Conservation (phyloP, 2,329 filamentous ascomycete genomes). For the Xylariaceae sp. region DNA sequence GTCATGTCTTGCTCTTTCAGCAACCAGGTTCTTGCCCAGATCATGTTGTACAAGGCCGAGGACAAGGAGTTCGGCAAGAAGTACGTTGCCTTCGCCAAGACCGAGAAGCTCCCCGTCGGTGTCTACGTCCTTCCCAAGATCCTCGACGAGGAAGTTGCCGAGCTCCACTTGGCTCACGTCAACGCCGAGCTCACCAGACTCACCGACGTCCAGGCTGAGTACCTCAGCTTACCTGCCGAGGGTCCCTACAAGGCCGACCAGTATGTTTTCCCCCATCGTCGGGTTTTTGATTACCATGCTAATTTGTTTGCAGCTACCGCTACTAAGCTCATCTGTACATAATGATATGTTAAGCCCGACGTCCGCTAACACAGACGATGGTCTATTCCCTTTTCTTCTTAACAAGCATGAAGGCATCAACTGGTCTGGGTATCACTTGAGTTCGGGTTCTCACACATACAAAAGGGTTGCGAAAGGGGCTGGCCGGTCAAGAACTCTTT, state of each 20-base stretch:
- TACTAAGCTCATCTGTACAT: slow-evolving; percentile 52
- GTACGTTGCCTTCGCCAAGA: slow-evolving; percentile 94
- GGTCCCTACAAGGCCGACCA: slow-evolving; percentile 97
- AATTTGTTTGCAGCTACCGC: slow-evolving; percentile 50
- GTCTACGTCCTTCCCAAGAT: slow-evolving; percentile 99
- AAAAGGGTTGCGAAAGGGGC: slow-evolving; percentile 27
- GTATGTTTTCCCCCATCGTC: slow-evolving; percentile 46
- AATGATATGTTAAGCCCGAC: slow-evolving; percentile 13
- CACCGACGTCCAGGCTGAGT: slow-evolving; percentile 83
- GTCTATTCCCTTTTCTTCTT: slow-evolving; percentile 21
- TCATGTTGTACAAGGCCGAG: slow-evolving; percentile 92
- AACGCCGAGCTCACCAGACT: slow-evolving; percentile 91
- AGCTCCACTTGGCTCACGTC: slow-evolving; percentile 87
- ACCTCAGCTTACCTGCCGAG: slow-evolving; percentile 79
- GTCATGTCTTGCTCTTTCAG: slow-evolving; percentile 99
- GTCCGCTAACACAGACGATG: slow-evolving; percentile 6
- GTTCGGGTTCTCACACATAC: slow-evolving; percentile 11
- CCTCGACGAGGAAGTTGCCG: slow-evolving; percentile 96
- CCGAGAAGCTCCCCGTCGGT: slow-evolving; percentile 81
- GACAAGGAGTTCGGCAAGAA: slow-evolving; percentile 86
- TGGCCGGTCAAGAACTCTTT: slow-evolving; percentile 30
- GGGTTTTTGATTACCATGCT: slow-evolving; percentile 21
- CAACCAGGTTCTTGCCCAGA: slow-evolving; percentile 99
- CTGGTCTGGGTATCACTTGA: slow-evolving; percentile 18
- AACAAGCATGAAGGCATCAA: slow-evolving; percentile 34